Percentiles rank a stretch among this genome's conserved stretches.
phyloP scores from a whole-genome alignment of 495 filamentous ascomycete genomes.

The Pyrenula aspistea region DNA sequence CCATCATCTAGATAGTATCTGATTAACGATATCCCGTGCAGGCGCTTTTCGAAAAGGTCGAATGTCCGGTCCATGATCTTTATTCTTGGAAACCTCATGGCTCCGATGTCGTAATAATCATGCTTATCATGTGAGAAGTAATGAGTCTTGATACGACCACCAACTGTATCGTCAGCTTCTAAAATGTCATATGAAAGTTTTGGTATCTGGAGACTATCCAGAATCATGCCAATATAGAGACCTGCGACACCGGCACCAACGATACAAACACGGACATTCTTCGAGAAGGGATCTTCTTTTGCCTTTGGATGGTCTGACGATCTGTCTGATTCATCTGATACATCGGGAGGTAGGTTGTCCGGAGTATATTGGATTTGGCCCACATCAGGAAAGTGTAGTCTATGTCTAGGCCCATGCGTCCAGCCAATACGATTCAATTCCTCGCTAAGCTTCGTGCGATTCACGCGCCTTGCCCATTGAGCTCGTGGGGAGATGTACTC shows the following conservation, averaged over 20 bases:
- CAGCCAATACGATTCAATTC: too few relatives aligned
- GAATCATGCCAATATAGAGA: slow-evolving; percentile 24
- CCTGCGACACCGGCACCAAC: slow-evolving; percentile 27
- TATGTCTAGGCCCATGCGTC: too few relatives aligned
- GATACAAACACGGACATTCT: too few relatives aligned
- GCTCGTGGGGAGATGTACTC: too few relatives aligned
- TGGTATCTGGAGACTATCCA: slow-evolving; percentile 9
- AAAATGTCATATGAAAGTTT: neutral
- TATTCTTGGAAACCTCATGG: slow-evolving; percentile 27
- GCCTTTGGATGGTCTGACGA: too few relatives aligned
- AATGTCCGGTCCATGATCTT: neutral
- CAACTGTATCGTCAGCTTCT: slow-evolving; percentile 7
- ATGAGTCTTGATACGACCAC: slow-evolving; percentile 12
- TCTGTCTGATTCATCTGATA: too few relatives aligned
- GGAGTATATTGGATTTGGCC: too few relatives aligned
- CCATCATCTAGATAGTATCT: neutral
- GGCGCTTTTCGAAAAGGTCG: neutral
- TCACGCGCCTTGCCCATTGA: too few relatives aligned
- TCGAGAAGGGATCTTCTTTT: too few relatives aligned
- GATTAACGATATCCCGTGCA: neutral
- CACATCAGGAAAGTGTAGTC: too few relatives aligned
- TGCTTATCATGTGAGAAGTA: neutral
- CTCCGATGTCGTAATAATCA: slow-evolving; percentile 31
- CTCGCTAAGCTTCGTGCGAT: too few relatives aligned
- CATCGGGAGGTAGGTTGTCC: too few relatives aligned